Evolutionary conservation across 1,284 basidiomycete genomes (phyloP).

Genomic region (Ustilago loliicola): DNA sequence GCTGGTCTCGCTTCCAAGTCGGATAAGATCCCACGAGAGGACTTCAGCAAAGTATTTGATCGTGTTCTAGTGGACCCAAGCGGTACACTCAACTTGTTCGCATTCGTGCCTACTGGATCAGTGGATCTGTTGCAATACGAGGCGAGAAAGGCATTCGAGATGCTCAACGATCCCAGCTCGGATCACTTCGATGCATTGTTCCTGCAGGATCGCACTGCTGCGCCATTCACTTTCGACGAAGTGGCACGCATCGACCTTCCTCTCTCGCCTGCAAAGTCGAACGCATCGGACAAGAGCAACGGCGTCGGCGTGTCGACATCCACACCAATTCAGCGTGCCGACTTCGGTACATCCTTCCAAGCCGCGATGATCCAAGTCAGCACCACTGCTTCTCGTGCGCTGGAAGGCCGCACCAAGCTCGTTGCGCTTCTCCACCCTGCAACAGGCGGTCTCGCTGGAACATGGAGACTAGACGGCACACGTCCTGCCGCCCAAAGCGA

Average conservation of each 20-base stretch:
- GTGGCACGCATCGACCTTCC: constrained; percentile 59
- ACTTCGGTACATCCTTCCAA: constrained; percentile 51
- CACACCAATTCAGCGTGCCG: constrained; percentile 38
- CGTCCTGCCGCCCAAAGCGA: constrained; percentile 37
- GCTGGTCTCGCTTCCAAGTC: constrained; percentile 47
- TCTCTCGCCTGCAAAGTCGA: constrained; percentile 9
- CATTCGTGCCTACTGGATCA: constrained; percentile 72
- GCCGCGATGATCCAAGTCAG: constrained; percentile 51
- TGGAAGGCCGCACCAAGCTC: constrained; percentile 49
- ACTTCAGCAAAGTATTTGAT: constrained; percentile 68
- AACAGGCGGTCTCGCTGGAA: constrained; percentile 35
- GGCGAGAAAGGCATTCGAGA: constrained; percentile 60
- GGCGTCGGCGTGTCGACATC: constrained; percentile 29
- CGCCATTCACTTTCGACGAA: constrained; percentile 70
- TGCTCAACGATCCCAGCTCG: constrained; percentile 68
- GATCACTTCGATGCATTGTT: constrained; percentile 84
- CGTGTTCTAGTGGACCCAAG: constrained; percentile 83
- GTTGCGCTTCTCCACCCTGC: constrained; percentile 48
- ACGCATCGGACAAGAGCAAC: constrained; percentile 7
- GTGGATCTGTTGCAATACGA: constrained; percentile 77
- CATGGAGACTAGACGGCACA: constrained; percentile 48
- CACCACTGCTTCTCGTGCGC: constrained; percentile 53
- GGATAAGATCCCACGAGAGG: constrained; percentile 67
- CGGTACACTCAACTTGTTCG: constrained; percentile 82
- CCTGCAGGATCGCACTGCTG: constrained; percentile 72